Percentiles rank a stretch among this genome's conserved stretches.
These are phyloP conservation scores for Plasmodium blacklocki DNA, from an alignment of 169 alveolate species.

Conservation along the genomic window DNA sequence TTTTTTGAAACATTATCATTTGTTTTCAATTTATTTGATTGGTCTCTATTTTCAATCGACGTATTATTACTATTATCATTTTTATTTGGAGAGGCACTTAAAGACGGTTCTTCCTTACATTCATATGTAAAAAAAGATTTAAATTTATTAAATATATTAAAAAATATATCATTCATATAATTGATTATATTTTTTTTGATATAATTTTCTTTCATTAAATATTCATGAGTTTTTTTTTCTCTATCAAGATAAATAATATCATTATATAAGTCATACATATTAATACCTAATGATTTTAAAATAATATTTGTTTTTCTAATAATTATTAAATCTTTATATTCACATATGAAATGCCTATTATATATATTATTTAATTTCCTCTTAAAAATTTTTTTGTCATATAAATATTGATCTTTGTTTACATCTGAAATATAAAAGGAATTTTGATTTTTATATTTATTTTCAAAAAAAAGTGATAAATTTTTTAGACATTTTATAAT, in stretches of 20 bases:
- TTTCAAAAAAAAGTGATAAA: conserved; percentile 67
- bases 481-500: conserved; percentile 56
- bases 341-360: conserved; percentile 77
- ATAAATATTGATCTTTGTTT: conserved; percentile 46
- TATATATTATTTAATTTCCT: conserved; percentile 72
- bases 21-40: background rate
- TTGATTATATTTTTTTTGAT: conserved; percentile 14
- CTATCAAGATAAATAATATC: conserved; percentile 65
- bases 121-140: background rate
- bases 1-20: background rate
- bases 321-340: conserved; percentile 63
- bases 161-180: conserved; percentile 15
- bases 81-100: background rate
- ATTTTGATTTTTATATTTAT: conserved; percentile 72
- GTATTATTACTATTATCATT: background rate
- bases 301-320: conserved; percentile 72
- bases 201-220: conserved; percentile 68
- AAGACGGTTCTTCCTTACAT: background rate
- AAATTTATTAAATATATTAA: background rate
- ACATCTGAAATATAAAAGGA: conserved; percentile 63
- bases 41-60: background rate
- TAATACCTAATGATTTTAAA: conserved; percentile 58
- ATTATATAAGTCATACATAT: conserved; percentile 72
- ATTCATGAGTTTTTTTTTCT: conserved; percentile 72
- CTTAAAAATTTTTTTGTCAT: conserved; percentile 57